Percentiles rank a stretch among this genome's conserved stretches.
These are phyloP conservation scores for Metarhizium rileyi DNA, from an alignment of 2,329 filamentous ascomycete species.

Conservation along the genomic window DNA sequence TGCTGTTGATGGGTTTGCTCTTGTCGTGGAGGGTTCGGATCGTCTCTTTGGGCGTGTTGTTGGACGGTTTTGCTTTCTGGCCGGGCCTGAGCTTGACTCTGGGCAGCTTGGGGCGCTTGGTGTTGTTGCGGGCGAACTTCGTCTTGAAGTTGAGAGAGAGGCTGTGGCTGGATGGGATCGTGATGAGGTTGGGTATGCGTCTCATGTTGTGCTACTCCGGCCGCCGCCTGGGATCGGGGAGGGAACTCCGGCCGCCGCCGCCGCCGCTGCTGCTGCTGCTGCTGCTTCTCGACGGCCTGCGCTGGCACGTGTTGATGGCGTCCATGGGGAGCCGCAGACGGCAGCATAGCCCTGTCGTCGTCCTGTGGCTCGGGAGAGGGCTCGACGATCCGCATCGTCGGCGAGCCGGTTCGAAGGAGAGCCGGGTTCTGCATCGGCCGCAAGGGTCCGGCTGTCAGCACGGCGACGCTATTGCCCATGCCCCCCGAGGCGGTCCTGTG, in stretches of 20 bases:
- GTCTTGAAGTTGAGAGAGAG: neutral
- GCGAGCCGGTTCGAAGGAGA: constrained; percentile 18
- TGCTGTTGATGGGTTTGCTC: neutral
- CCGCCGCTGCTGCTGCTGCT: neutral
- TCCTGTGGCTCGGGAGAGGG: constrained; percentile 22
- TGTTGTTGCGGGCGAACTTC: neutral
- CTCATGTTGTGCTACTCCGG: neutral
- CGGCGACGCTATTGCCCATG: neutral
- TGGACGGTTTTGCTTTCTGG: neutral
- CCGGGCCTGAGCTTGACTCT: neutral
- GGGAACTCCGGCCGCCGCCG: neutral
- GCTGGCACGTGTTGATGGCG: neutral
- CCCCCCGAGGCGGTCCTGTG: neutral
- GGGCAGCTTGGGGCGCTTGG: too few relatives aligned
- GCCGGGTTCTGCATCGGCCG: constrained; percentile 12
- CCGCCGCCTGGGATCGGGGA: neutral
- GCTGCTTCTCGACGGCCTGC: neutral
- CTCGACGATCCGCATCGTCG: constrained; percentile 28
- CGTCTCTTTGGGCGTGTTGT: neutral
- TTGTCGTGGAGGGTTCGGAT: neutral
- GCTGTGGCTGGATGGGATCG: neutral
- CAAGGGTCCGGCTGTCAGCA: neutral
- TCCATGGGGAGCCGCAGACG: constrained; percentile 1
- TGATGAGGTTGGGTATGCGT: neutral
- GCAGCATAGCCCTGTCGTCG: constrained; percentile 10